Percentiles rank a stretch among this genome's conserved stretches.
Conservation (phyloP, 192 early-diverging fungal species). For the Entomortierella chlamydospora region DNA sequence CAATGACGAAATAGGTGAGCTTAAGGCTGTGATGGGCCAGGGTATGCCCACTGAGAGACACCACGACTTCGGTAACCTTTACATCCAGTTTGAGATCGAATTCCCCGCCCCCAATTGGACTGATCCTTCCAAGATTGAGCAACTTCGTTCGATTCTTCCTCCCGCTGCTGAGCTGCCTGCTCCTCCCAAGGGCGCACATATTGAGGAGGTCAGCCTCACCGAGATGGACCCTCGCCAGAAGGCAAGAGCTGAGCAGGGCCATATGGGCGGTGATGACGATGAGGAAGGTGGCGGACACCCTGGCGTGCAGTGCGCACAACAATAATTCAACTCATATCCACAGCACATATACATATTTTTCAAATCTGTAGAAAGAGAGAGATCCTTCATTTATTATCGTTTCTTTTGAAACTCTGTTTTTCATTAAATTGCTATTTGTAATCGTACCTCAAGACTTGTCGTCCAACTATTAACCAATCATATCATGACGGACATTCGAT, state of each 20-base stretch:
- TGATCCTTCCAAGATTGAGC: constrained; percentile 71
- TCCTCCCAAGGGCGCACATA: constrained; percentile 63
- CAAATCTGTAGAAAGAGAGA: neutral
- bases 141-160: constrained; percentile 88
- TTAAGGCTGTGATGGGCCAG: constrained; percentile 89
- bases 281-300: constrained; percentile 73
- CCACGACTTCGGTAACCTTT: constrained; percentile 92
- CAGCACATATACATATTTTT: constrained; percentile 11
- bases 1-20: constrained; percentile 59
- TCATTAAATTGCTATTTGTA: neutral
- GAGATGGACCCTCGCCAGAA: constrained; percentile 80
- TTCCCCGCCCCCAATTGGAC: constrained; percentile 93
- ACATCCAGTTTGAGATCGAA: constrained; percentile 90
- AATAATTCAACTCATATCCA: constrained; percentile 66
- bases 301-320: constrained; percentile 96
- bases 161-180: constrained; percentile 68
- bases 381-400: neutral
- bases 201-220: constrained; percentile 90
- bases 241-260: constrained; percentile 64
- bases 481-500: too few species aligned
- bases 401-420: neutral
- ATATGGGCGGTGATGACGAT: constrained; percentile 77
- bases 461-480: too few species aligned
- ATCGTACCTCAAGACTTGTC: too few species aligned
- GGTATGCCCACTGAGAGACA: constrained; percentile 96